phyloP scores from a whole-genome alignment of 805 yeast genomes.

The Pichia exigua region DNA sequence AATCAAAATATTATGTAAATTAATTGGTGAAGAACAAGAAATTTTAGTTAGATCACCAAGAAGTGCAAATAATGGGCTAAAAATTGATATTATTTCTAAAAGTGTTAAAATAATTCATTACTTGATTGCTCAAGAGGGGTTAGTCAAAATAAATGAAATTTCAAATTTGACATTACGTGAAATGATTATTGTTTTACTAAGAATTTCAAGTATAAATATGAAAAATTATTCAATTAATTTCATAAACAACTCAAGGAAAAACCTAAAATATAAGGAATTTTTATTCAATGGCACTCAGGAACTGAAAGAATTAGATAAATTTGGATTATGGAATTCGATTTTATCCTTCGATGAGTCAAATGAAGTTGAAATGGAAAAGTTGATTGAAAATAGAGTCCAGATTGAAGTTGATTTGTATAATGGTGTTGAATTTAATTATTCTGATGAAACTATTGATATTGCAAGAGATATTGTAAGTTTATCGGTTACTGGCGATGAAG shows the following conservation, averaged over 20 bases:
- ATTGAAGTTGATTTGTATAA: constrained; percentile 33
- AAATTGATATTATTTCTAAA: constrained; percentile 35
- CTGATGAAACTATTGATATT: constrained; percentile 54
- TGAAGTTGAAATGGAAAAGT: constrained; percentile 22
- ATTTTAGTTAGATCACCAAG: constrained; percentile 38
- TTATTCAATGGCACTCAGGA: constrained; percentile 21
- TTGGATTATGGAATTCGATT: constrained; percentile 17
- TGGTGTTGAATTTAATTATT: constrained; percentile 57
- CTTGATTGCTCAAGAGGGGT: constrained; percentile 21
- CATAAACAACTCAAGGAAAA: constrained; percentile 17
- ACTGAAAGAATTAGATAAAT: constrained; percentile 30
- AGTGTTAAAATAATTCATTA: constrained; percentile 33
- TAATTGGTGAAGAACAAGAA: constrained; percentile 43
- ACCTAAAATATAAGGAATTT: constrained; percentile 13
- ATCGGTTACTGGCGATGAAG: constrained; percentile 68
- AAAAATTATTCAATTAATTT: constrained; percentile 20
- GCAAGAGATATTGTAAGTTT: constrained; percentile 64
- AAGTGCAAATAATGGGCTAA: constrained; percentile 28
- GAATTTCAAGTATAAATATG: constrained; percentile 27
- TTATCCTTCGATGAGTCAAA: constrained; percentile 2
- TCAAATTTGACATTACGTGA: constrained; percentile 24
- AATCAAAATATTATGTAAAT: constrained; percentile 9
- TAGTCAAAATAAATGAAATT: constrained; percentile 20
- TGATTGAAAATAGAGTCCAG: constrained; percentile 21
- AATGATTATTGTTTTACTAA: constrained; percentile 24